phyloP scores from a whole-genome alignment of 2,329 filamentous ascomycete species.

The Pseudogymnoascus sp. region DNA sequence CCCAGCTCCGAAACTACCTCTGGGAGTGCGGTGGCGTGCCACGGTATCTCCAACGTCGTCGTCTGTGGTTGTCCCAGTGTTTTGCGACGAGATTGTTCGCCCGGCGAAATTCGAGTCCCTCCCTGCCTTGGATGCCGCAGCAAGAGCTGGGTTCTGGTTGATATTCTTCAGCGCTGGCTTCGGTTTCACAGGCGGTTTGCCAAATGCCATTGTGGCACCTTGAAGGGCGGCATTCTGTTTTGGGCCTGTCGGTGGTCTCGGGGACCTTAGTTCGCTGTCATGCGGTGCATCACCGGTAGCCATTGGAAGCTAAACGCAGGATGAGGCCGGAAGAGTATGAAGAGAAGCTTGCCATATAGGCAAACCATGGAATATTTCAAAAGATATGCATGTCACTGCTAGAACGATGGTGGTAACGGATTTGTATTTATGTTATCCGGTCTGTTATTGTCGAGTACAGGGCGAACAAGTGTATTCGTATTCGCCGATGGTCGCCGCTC shows the following conservation, averaged over 20 bases:
- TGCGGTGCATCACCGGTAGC: background rate
- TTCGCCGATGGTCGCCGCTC: background rate
- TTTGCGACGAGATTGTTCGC: conserved; percentile 11
- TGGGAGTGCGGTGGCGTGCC: background rate
- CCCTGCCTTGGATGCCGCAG: conserved; percentile 35
- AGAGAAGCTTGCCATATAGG: conserved; percentile 6
- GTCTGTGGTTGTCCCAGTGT: conserved; percentile 7
- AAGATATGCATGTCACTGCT: conserved; percentile 4
- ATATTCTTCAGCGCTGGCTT: conserved; percentile 24
- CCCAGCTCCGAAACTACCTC: conserved; percentile 1
- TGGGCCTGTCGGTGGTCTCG: conserved; percentile 7
- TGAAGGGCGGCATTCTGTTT: conserved; percentile 36
- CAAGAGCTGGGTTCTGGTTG: conserved; percentile 26
- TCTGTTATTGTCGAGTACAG: background rate
- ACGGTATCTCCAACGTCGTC: conserved; percentile 3
- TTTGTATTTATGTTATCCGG: background rate
- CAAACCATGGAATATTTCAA: background rate
- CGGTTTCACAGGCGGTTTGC: conserved; percentile 33
- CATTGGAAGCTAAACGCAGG: background rate
- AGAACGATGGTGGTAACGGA: background rate
- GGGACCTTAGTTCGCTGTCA: background rate
- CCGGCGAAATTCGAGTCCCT: conserved; percentile 11
- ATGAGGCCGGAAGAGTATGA: background rate
- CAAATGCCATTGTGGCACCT: conserved; percentile 40
- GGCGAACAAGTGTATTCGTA: background rate